Base-by-base conservation (phyloP, 2,329 filamentous ascomycete genomes). In the Dryadomyces quercivorus region DNA sequence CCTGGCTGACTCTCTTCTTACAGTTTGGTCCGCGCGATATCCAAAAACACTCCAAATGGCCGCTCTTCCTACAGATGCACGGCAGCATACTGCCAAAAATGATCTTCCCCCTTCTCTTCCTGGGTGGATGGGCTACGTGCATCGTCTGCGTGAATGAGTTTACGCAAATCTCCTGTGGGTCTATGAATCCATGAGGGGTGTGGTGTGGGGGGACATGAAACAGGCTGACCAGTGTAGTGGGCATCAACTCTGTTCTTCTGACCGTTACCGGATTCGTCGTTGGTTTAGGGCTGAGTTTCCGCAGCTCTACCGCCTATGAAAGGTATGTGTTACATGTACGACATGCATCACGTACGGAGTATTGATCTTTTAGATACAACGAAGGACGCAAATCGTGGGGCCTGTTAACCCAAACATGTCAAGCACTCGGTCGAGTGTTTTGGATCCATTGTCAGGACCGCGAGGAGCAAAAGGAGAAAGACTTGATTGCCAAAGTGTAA, bases 191-290 rank as follows among this genome's bases (percentile, higher is more conserved):
- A 15, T 13, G 26, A 31, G 8, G 26, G 26, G 26, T 31, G 26
- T 31, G 26, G 26, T n/a, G n/a, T n/a, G n/a, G n/a, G n/a, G n/a
- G n/a, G n/a, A n/a, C n/a, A n/a, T n/a, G n/a, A n/a, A n/a, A n/a
- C n/a, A n/a, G 26, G 3, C 15, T 21, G 4, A 9, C 51, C 45
- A 40, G 7, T 84, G 18, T 16, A 67, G 64, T 69, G 46, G 76
- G 75, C 48, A 80, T 90, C 58, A 76, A 77, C 63, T 81, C 75
- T 18, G 75, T 88, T 44, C 75, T 92, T 18, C 75, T 91, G 47
- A 91, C 86, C 0, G 82, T 92, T 21, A 80, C 87, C 31, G 87
- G 87, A 82, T 91, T 91, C 69, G 85, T 91, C 56, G 86, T 91
- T 64, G 83, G 84, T 78, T 69, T 91, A 63, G 78, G 84, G 13